A percentile compares a stretch with the other conserved stretches of the same genome.
Evolutionary conservation across 2,329 filamentous ascomycete genomes (phyloP).

Genomic region (Nakataea oryzae): DNA sequence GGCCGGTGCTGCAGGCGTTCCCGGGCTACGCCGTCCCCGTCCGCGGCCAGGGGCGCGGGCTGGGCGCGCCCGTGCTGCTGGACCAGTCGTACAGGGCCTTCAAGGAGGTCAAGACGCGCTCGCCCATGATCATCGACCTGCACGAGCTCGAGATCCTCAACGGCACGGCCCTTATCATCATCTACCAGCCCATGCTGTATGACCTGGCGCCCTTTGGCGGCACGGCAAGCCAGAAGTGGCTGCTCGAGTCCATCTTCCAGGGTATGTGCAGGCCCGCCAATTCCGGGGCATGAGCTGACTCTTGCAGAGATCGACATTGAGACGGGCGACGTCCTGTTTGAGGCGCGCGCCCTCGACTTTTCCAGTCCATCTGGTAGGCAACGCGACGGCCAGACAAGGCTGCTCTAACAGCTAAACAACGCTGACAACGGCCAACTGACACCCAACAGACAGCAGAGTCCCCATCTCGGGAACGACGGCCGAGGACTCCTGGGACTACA

Average conservation of each 20-base stretch:
- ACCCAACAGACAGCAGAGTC: slow-evolving; percentile 31
- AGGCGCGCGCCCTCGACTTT: slow-evolving; percentile 48
- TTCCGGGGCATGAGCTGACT: too few species aligned
- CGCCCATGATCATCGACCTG: slow-evolving; percentile 38
- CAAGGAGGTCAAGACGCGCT: slow-evolving; percentile 37
- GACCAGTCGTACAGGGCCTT: slow-evolving; percentile 44
- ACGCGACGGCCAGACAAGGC: not conserved
- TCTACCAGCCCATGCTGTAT: slow-evolving; percentile 37
- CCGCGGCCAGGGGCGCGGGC: slow-evolving; percentile 38
- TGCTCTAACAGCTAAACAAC: slow-evolving; percentile 8
- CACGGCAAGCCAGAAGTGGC: slow-evolving; percentile 39
- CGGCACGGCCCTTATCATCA: slow-evolving; percentile 41
- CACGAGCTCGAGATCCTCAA: slow-evolving; percentile 46
- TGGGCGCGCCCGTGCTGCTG: slow-evolving; percentile 42
- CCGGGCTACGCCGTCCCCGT: slow-evolving; percentile 43
- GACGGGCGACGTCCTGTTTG: slow-evolving; percentile 44
- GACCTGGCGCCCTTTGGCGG: slow-evolving; percentile 35
- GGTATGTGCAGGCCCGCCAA: too few species aligned
- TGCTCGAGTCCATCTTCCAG: slow-evolving; percentile 43
- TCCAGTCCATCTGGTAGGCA: slow-evolving; percentile 35
- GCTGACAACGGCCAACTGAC: slow-evolving; percentile 14
- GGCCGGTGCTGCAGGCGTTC: slow-evolving; percentile 41
- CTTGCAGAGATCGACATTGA: slow-evolving; percentile 31
- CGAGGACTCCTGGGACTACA: slow-evolving; percentile 33
- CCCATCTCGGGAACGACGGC: slow-evolving; percentile 14